Evolutionary conservation across 1,139 yeast species (phyloP).

Genomic region (Blastobotrys raffinosifermentans): DNA sequence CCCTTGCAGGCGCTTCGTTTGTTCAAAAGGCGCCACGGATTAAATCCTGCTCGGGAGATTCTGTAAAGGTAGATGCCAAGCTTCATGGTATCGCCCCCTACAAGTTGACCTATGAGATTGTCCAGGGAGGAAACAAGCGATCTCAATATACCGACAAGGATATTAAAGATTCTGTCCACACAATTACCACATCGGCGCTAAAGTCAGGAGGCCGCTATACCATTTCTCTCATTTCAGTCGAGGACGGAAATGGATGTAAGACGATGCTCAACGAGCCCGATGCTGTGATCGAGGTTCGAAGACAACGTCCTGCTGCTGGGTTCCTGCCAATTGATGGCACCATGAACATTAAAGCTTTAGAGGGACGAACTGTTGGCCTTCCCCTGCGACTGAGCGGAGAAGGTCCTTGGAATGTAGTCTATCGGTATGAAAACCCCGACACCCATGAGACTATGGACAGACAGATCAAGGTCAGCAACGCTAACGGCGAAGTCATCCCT

Average conservation of each 20-base stretch:
- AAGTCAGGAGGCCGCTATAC: constrained; percentile 65
- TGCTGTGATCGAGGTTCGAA: constrained; percentile 56
- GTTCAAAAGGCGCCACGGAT: constrained; percentile 17
- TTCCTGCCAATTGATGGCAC: constrained; percentile 38
- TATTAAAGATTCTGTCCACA: constrained; percentile 37
- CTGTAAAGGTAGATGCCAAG: constrained; percentile 45
- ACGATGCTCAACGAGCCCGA: constrained; percentile 59
- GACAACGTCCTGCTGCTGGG: constrained; percentile 56
- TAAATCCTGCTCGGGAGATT: constrained; percentile 43
- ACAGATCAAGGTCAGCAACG: constrained; percentile 13
- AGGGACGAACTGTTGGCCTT: constrained; percentile 53
- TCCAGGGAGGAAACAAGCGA: constrained; percentile 41
- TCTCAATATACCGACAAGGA: constrained; percentile 40
- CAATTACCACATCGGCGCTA: constrained; percentile 50
- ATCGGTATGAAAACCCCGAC: constrained; percentile 23
- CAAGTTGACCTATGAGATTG: constrained; percentile 59
- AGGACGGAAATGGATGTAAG: constrained; percentile 69
- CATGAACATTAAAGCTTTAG: constrained; percentile 30
- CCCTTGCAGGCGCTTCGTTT: constrained; percentile 37
- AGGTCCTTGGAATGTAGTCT: constrained; percentile 44
- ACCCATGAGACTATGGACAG: constrained; percentile 14
- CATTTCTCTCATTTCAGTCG: constrained; percentile 55
- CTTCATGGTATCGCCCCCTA: constrained; percentile 81
- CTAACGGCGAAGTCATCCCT: constrained; percentile 34
- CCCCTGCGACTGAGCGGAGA: constrained; percentile 55